A percentile compares a stretch with the other conserved stretches of the same genome.
These are phyloP conservation scores for Phyllosticta citrichinensis DNA, from an alignment of 2,329 filamentous ascomycete species.

Conservation along the genomic window DNA sequence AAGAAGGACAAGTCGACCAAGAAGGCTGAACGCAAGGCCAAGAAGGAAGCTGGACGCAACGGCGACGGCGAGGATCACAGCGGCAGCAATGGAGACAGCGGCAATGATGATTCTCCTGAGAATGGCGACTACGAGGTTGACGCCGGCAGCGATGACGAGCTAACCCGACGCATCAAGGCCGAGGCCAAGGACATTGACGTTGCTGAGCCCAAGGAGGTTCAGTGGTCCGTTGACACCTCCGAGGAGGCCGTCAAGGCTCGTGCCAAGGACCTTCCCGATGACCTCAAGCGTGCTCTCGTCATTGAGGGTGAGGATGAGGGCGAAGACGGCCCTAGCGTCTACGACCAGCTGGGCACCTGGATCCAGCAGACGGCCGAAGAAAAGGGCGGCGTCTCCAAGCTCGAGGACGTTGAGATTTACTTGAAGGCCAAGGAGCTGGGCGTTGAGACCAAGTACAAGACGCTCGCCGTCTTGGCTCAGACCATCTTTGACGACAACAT, in stretches of 20 bases:
- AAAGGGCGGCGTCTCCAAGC: constrained; percentile 60
- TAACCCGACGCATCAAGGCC: constrained; percentile 63
- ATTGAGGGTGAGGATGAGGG: constrained; percentile 69
- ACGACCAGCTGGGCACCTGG: constrained; percentile 91
- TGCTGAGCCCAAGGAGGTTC: constrained; percentile 65
- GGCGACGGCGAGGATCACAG: constrained; percentile 36
- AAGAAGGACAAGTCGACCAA: constrained; percentile 97
- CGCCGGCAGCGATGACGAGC: constrained; percentile 81
- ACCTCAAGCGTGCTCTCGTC: constrained; percentile 86
- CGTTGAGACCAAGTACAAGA: constrained; percentile 90
- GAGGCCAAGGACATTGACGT: constrained; percentile 64
- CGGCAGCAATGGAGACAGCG: constrained; percentile 56
- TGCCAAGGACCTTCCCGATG: constrained; percentile 82
- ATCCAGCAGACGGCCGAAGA: constrained; percentile 66
- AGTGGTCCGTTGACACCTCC: constrained; percentile 96
- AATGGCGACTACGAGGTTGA: constrained; percentile 58
- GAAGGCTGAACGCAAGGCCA: constrained; percentile 76
- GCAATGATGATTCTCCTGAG: constrained; percentile 53
- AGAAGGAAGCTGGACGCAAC: constrained; percentile 57
- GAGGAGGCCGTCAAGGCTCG: constrained; percentile 91
- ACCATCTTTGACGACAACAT: constrained; percentile 90
- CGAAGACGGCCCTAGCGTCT: constrained; percentile 67
- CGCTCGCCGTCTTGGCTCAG: constrained; percentile 81
- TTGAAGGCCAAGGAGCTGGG: constrained; percentile 94
- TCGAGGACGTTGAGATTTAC: constrained; percentile 86